Evolutionary conservation across 2,329 filamentous ascomycete species (phyloP), one percentile per base, ranked within the genome.

Genomic region (Herpotrichia juniperi): DNA sequence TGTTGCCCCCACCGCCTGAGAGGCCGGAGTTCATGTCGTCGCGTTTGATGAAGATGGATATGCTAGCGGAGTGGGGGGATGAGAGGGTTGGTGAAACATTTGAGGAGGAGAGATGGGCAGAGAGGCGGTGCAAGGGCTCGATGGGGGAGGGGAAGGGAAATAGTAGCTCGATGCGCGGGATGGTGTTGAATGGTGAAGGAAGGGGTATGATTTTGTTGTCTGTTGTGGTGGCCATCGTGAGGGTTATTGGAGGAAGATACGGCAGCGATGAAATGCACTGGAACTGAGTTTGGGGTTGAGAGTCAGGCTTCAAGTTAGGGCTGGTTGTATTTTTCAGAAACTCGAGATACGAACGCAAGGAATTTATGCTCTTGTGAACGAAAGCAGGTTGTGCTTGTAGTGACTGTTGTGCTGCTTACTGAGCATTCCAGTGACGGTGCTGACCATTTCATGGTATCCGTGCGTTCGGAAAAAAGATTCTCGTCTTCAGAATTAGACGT

Each of bases 1-100:
- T 89, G 76, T 89, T 89, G 47, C 86, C 87, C 31, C 87, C 87
- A 62, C 81, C 88, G 2, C 86, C 86, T n/a, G n/a, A n/a, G 16
- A 88, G 79, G 0, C 82, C 83, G 1, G 85, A 87, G 73, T 87
- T 88, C 65, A 85, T 84, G 73, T 90, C 88, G 59, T 90, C 87
- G 45, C 87, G 82, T 73, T 90, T 90, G 47, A 87, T 87, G 66
- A 85, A 90, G 57, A 90, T 81, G 17, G 80, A 77, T 12, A 22
- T 6, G 7, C 11, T 30, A 5, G n/a, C 19, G 11, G 11, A 16
- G 2, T 28, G 11, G 8, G 6, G 22, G 26, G 14, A 14, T n/a
- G n/a, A n/a, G n/a, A n/a, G n/a, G n/a, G 2, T 40, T 19, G 10
- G 35, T 40, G 12, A 9, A 8, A n/a, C n/a, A 28, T 28, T 28